Evolutionary conservation across 1,139 yeast species (phyloP).

Genomic region (Saccharomycopsis crataegensis): DNA sequence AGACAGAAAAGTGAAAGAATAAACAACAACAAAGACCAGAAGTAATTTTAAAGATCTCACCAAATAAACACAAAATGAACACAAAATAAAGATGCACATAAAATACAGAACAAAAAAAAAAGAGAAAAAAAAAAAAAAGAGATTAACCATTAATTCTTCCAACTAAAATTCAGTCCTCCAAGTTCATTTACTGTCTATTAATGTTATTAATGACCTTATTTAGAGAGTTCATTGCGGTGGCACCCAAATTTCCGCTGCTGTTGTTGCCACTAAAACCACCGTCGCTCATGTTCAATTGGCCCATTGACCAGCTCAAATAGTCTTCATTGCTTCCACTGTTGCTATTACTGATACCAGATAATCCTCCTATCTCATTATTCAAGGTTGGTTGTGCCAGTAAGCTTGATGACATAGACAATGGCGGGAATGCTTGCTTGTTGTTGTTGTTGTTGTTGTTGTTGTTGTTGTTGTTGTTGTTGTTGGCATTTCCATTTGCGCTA

Average conservation of each 20-base stretch:
- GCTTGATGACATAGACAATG: not conserved
- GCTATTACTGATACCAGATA: not conserved
- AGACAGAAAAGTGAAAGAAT: not conserved
- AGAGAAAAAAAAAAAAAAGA: not conserved
- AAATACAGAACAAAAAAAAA: not conserved
- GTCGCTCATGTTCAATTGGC: not conserved
- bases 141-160: not conserved
- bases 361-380: not conserved
- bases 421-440: not conserved
- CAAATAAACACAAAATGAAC: not conserved
- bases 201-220: not conserved
- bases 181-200: not conserved
- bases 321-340: not conserved
- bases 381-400: too few species aligned
- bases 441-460: not conserved
- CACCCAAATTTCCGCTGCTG: not conserved
- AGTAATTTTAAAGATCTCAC: not conserved
- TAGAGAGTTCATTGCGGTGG: not conserved
- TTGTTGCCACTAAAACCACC: not conserved
- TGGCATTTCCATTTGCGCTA: not conserved
- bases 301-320: slow-evolving; percentile 6
- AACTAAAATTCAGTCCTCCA: too few species aligned
- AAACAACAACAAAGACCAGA: not conserved
- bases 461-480: not conserved
- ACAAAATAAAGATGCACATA: not conserved